These are phyloP conservation scores for Solanum paucissectum DNA, from an alignment of 257 asterid species.

Conservation along the genomic window DNA sequence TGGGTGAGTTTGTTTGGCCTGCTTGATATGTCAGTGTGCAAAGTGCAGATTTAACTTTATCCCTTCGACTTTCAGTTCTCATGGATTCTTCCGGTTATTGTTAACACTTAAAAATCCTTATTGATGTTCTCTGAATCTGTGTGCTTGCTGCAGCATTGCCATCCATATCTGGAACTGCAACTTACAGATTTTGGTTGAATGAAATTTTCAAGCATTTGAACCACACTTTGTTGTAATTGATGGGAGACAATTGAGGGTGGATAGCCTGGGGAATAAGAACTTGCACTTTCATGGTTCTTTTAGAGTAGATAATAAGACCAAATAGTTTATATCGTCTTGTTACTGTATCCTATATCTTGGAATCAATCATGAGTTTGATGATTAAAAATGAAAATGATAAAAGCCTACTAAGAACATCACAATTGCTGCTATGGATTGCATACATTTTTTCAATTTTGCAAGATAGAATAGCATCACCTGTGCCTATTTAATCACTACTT, in stretches of 20 bases:
- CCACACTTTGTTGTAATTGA: neutral
- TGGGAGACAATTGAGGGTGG: neutral
- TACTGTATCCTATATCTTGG: neutral
- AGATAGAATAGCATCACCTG: neutral
- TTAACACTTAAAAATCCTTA: neutral
- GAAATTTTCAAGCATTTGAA: neutral
- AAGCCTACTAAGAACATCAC: neutral
- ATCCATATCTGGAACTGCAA: neutral
- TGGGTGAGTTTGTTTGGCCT: constrained; percentile 44
- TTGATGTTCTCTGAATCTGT: neutral
- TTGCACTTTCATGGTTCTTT: neutral
- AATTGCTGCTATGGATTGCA: neutral
- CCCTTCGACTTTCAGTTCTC: neutral
- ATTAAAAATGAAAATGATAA: neutral
- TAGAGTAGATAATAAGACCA: neutral
- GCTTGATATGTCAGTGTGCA: neutral
- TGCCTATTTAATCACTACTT: neutral
- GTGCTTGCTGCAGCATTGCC: neutral
- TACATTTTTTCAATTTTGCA: neutral
- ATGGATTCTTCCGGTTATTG: neutral
- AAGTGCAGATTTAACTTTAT: neutral
- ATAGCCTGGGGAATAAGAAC: neutral
- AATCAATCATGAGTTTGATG: neutral
- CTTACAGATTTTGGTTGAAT: neutral
- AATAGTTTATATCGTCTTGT: neutral